Evolutionary conservation across 148 eudicot genomes (phyloP), one percentile per base, ranked within the genome.

Genomic region (Simmondsia chinensis): DNA sequence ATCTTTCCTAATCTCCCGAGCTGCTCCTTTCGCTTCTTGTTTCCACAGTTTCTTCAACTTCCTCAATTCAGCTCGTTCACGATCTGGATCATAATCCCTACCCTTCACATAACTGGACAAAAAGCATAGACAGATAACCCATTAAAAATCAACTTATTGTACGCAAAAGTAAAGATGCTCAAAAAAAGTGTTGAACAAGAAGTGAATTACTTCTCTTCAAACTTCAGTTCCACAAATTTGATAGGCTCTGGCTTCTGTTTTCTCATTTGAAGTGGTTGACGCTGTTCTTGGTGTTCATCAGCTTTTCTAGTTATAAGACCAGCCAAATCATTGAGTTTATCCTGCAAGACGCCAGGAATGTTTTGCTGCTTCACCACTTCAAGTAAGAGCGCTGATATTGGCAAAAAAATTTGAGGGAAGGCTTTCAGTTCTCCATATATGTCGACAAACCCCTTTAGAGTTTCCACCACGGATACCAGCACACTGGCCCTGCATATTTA

Each of bases 31-130:
- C 8, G 69, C 66, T 65, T 79, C 95, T 46, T 61, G 50, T 44
- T 61, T 79, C 2, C 69, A 14, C 2, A 49, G 64, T 46, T 64
- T 82, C 52, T 58, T 64, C 34, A 85, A 25, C 61, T 85, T 89
- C 38, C 56, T 72, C 23, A 8, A 32, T 64, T 79, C 94, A 27
- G 83, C 88, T 25, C 95, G 72, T 43, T 60, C 79, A 38, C 97
- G 95, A 42, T 91, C 83, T 44, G 97, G 95, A 51, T 91, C 97
- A 59, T 82, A 91, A 60, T 86, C 82, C 68, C 95, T 76, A 48
- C 94, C 95, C 73, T 76, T 75, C 6, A 81, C 72, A 51, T 61
- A 89, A 59, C 94, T 88, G 82, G 71, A 54, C 13, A 60, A 72
- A 3, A 54, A 34, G 19, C 21, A 34, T 9, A 25, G 14, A 21